These are phyloP conservation scores for Obelidium mucronatum DNA, from an alignment of 192 early-diverging fungal genomes.

Conservation along the genomic window DNA sequence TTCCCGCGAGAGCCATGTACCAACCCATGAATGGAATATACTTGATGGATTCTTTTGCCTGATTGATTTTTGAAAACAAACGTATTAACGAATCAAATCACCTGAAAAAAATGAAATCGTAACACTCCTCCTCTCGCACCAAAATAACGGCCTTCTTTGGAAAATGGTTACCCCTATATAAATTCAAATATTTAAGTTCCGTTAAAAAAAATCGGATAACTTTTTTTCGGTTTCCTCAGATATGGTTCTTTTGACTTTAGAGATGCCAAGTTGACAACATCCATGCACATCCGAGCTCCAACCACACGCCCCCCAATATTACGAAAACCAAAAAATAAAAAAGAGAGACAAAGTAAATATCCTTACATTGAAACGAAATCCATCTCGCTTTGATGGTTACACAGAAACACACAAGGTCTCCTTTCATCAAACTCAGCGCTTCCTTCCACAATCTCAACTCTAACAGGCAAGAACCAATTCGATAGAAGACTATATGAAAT, in stretches of 20 bases:
- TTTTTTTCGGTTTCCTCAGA: no score
- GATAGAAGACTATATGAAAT: not conserved
- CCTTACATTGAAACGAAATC: constrained; percentile 64
- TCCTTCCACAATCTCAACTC: constrained; percentile 64
- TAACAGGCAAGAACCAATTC: constrained; percentile 44
- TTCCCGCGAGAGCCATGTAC: constrained; percentile 73
- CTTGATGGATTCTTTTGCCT: constrained; percentile 36
- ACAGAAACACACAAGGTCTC: constrained; percentile 70
- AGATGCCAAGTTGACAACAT: no score
- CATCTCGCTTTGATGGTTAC: constrained; percentile 85
- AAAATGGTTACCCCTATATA: constrained; percentile 22
- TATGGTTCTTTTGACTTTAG: no score
- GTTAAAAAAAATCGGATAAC: no score
- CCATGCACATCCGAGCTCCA: not conserved
- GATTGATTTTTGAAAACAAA: not conserved
- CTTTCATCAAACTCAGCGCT: constrained; percentile 53
- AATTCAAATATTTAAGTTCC: no score
- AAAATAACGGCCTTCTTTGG: constrained; percentile 35
- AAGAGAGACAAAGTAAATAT: not conserved
- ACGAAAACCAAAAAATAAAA: not conserved
- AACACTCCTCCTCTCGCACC: no score
- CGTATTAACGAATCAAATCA: not conserved
- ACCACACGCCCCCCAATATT: not conserved
- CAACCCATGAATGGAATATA: constrained; percentile 40
- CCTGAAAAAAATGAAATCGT: not conserved